Evolutionary conservation across 1,284 basidiomycete genomes (phyloP).

Genomic region (Vanrija humicola): DNA sequence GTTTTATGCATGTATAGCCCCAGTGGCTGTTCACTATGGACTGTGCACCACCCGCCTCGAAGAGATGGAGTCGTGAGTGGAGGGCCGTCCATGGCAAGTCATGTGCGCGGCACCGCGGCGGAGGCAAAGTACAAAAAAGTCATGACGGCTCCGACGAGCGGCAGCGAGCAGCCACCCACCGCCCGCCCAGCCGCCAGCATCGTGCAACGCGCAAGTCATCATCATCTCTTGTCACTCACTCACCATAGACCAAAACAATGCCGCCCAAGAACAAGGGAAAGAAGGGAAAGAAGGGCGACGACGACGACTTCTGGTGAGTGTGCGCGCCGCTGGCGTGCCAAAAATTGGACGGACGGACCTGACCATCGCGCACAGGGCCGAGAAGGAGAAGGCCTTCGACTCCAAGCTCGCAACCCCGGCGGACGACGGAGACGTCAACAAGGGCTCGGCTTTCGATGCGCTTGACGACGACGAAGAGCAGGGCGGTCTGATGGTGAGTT

Average conservation of each 20-base stretch:
- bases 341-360: conserved; percentile 6
- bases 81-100: neutral
- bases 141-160: neutral
- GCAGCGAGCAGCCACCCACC: no score
- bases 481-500: conserved; percentile 76
- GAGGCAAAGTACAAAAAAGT: conserved; percentile 1
- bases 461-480: conserved; percentile 62
- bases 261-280: conserved; percentile 84
- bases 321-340: neutral
- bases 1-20: no score
- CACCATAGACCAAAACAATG: conserved; percentile 53
- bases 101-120: neutral
- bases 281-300: conserved; percentile 68
- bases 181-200: no score
- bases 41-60: no score
- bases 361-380: conserved; percentile 30
- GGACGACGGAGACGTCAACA: conserved; percentile 49
- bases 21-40: no score
- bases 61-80: no score
- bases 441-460: conserved; percentile 37
- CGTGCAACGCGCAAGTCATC: no score
- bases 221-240: conserved; percentile 11
- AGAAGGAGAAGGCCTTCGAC: conserved; percentile 39
- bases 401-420: conserved; percentile 52
- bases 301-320: conserved; percentile 71